These are phyloP conservation scores for Ustilago curta DNA, from an alignment of 1,284 basidiomycete genomes.

Conservation along the genomic window DNA sequence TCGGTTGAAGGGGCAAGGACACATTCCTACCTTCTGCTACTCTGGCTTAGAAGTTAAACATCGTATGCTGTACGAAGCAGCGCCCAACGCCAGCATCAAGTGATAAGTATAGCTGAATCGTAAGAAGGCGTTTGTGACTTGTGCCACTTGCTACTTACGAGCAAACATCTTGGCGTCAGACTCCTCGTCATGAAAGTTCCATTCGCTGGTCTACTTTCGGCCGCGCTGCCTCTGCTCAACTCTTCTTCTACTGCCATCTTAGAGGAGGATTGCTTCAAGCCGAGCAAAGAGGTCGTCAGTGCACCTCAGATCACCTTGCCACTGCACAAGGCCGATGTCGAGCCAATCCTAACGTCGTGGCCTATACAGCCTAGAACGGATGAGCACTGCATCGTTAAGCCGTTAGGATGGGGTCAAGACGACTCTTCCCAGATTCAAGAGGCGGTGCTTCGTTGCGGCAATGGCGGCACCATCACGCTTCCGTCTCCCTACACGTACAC, in stretches of 20 bases:
- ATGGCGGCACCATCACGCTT: constrained; percentile 2
- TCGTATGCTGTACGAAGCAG: no score
- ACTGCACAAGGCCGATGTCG: constrained; percentile 3
- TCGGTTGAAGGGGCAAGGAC: no score
- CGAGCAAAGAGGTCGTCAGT: constrained; percentile 1
- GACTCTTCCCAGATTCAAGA: constrained; percentile 10
- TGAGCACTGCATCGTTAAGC: constrained; percentile 5
- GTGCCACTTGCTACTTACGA: background rate
- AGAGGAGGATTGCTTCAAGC: constrained; percentile 3
- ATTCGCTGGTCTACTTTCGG: background rate
- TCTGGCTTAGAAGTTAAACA: no score
- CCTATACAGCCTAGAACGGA: background rate
- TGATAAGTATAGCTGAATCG: no score
- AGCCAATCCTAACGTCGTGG: background rate
- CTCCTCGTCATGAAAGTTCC: background rate
- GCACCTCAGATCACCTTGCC: constrained; percentile 6
- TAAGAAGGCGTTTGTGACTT: background rate
- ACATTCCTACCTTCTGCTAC: no score
- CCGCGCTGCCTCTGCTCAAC: constrained; percentile 6
- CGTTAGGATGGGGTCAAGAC: constrained; percentile 7
- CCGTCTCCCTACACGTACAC: constrained; percentile 5
- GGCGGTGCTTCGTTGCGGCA: constrained; percentile 6
- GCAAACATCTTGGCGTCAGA: background rate
- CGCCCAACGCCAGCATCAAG: no score
- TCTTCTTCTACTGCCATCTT: background rate